phyloP scores from a whole-genome alignment of 2,329 filamentous ascomycete genomes.

The Pseudogymnoascus sp. region DNA sequence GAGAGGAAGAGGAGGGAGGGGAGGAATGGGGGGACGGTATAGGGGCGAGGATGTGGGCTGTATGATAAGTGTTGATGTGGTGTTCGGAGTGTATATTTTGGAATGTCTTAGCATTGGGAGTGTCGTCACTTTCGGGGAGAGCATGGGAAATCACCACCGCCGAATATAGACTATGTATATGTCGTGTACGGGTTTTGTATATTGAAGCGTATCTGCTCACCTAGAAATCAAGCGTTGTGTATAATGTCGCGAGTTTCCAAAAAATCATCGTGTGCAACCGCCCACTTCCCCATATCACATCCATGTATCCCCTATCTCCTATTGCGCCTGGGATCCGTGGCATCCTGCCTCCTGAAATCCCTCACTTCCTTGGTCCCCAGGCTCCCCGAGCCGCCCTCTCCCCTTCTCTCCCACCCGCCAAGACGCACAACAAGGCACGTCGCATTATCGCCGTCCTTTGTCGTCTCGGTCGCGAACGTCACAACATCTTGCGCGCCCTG shows the following conservation, averaged over 20 bases:
- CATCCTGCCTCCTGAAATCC: slow-evolving; percentile 74
- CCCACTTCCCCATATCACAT: background rate
- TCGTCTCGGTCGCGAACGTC: slow-evolving; percentile 79
- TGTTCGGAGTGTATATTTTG: background rate
- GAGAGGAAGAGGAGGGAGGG: slow-evolving; percentile 21
- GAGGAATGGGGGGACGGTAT: slow-evolving; percentile 11
- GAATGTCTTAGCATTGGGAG: background rate
- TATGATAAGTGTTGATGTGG: slow-evolving; percentile 1
- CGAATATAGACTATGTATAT: background rate
- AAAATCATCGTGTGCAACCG: slow-evolving; percentile 1
- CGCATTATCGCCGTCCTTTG: slow-evolving; percentile 53
- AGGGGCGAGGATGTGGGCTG: background rate
- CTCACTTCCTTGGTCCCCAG: slow-evolving; percentile 87
- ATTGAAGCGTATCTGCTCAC: background rate
- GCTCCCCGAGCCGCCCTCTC: slow-evolving; percentile 80
- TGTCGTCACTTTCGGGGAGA: background rate
- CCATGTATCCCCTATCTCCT: slow-evolving; percentile 15
- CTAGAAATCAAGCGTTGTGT: background rate
- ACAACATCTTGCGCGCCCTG: slow-evolving; percentile 74
- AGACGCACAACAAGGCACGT: slow-evolving; percentile 61
- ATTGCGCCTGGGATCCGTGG: slow-evolving; percentile 69
- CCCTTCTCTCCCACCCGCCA: slow-evolving; percentile 63
- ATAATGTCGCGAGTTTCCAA: slow-evolving; percentile 5
- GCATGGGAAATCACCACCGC: background rate
- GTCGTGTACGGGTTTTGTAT: slow-evolving; percentile 6